phyloP scores from a whole-genome alignment of 345 rosid species.

The Eucalyptus sideroxylon region DNA sequence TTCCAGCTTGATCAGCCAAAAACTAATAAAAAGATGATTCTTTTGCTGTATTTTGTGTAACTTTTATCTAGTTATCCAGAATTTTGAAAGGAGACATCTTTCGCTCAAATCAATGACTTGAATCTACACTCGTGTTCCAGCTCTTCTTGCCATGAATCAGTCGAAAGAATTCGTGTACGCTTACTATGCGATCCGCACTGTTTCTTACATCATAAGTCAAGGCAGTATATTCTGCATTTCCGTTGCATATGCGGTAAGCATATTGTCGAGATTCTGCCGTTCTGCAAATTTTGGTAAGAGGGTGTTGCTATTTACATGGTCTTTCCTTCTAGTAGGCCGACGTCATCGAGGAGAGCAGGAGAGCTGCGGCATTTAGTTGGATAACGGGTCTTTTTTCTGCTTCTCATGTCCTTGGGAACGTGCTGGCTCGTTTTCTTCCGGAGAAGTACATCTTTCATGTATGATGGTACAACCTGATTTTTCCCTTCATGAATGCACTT shows the following conservation, averaged over 20 bases:
- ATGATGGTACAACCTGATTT: neutral
- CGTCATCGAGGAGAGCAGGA: constrained; percentile 20
- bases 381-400: constrained; percentile 44
- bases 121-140: constrained; percentile 5
- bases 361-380: constrained; percentile 47
- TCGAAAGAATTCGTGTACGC: constrained; percentile 32
- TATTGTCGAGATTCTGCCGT: neutral
- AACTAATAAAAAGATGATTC: neutral
- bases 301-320: neutral
- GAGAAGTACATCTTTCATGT: constrained; percentile 33
- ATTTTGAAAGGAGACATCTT: neutral
- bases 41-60: neutral
- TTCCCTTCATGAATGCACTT: too few species aligned
- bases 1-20: neutral
- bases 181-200: constrained; percentile 38
- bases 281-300: neutral
- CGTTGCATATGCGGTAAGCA: constrained; percentile 39
- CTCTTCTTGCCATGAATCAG: constrained; percentile 28
- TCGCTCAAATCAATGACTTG: neutral
- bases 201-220: constrained; percentile 41
- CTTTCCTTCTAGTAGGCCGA: constrained; percentile 27
- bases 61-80: neutral
- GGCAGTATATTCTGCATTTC: constrained; percentile 52
- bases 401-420: constrained; percentile 37
- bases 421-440: constrained; percentile 38